A percentile compares a stretch with the other conserved stretches of the same genome.
phyloP scores from a whole-genome alignment of 768 basidiomycete genomes.

The Panellus pusillus region DNA sequence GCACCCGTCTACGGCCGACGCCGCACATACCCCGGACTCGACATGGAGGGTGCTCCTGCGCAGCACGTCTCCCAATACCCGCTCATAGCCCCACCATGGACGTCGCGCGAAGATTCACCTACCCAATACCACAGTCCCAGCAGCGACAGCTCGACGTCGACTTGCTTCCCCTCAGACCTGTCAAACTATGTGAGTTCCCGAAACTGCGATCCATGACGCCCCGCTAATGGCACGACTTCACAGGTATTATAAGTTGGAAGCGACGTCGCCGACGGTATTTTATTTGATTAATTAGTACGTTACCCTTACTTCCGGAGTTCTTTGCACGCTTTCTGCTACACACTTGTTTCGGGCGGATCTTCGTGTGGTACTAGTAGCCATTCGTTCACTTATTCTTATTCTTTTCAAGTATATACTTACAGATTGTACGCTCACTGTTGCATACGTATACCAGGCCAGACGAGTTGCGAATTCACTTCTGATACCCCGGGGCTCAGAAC shows the following conservation, averaged over 20 bases:
- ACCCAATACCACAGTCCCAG: conserved; percentile 13
- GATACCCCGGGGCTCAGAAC: conserved; percentile 16
- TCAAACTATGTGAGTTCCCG: conserved; percentile 35
- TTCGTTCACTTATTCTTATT: no score
- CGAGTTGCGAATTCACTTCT: conserved; percentile 53
- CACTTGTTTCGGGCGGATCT: no score
- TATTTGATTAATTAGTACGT: conserved; percentile 18
- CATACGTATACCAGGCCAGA: conserved; percentile 27
- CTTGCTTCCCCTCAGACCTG: conserved; percentile 31
- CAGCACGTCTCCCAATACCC: not conserved
- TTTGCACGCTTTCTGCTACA: no score
- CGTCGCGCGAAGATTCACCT: conserved; percentile 15
- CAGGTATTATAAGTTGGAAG: conserved; percentile 15
- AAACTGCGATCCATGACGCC: conserved; percentile 6
- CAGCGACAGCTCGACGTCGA: conserved; percentile 19
- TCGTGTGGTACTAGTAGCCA: no score
- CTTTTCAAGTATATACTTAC: not conserved
- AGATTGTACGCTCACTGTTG: not conserved
- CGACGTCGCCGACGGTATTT: not conserved
- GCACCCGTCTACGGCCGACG: conserved; percentile 3
- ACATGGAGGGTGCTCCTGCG: no score
- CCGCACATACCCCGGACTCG: not conserved
- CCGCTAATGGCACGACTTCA: conserved; percentile 11
- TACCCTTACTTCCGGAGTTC: conserved; percentile 7
- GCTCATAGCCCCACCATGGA: not conserved